Evolutionary conservation across 345 rosid species (phyloP), one percentile per base, ranked within the genome.

Genomic region (Camelina laxa): DNA sequence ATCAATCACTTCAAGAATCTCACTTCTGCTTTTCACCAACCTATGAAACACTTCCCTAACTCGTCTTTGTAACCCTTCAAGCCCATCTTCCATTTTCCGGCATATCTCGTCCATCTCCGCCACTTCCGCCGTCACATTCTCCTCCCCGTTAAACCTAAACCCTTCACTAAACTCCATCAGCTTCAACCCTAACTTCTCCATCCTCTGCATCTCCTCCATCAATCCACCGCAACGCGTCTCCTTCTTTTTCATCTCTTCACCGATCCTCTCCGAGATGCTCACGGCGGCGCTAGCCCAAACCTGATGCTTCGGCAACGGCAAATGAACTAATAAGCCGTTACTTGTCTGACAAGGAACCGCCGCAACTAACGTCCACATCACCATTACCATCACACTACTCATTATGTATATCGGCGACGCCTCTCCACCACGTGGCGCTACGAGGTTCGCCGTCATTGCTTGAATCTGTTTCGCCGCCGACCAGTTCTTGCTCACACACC

Each of bases 391-490:
- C 53, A 94, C 83, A 12, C 66, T 73, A 42, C 78, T 87, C 96
- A 92, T 90, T 49, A 86, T 78, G 67, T 77, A 88, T 12, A 92
- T 87, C 1, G 93, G 86, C 1, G 74, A 53, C 11, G 90, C 20
- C 16, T 92, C 97, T 4, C 69, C 80, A 0, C 99, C 97, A 4
- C 93, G 89, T 9, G 97, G 98, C 13, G 82, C 73, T 3, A 79
- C 85, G 3, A 95, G 91, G 57, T 90, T 92, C 54, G 72, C n/a
- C 0, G 82, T 64, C 98, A 92, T 90, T 21, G 92, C 87, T 45
- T 95, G 98, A 79, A 95, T 86, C 81, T 95, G 99, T 72, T 87
- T 95, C 21, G 98, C 80, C 0, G 96, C 94, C 0, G 99, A 95
- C 99, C 98, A 90, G 73, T 87, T 87, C 80, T 88, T 95, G 4